Conservation (phyloP, 2,329 filamentous ascomycete species). For the Exutisphaerella laricina region DNA sequence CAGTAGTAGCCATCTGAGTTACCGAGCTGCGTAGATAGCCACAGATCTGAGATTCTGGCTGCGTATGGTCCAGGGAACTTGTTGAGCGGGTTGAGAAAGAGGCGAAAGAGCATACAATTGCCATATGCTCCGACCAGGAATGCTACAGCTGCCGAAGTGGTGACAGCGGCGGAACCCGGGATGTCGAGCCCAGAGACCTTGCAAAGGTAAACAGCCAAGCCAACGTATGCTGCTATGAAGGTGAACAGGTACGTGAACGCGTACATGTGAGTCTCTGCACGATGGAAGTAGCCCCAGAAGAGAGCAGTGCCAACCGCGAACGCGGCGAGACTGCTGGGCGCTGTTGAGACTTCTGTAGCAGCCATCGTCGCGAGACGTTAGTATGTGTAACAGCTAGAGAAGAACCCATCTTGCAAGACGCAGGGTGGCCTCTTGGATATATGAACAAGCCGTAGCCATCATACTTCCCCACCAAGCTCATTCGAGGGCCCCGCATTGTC, state of each 20-base stretch:
- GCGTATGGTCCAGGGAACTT: constrained; percentile 33
- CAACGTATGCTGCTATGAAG: constrained; percentile 19
- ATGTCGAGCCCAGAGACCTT: constrained; percentile 16
- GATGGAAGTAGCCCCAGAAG: constrained; percentile 24
- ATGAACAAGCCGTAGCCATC: neutral
- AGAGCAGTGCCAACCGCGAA: constrained; percentile 15
- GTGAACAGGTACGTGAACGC: constrained; percentile 21
- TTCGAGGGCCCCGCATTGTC: constrained; percentile 6
- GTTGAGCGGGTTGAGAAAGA: constrained; percentile 33
- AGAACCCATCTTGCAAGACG: neutral
- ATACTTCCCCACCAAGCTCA: neutral
- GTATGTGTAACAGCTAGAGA: neutral
- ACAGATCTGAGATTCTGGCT: constrained; percentile 34
- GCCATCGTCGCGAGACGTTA: neutral
- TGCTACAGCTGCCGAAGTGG: constrained; percentile 8
- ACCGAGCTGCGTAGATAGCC: constrained; percentile 24
- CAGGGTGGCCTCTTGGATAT: neutral
- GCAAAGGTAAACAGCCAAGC: constrained; percentile 13
- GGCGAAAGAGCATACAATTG: constrained; percentile 36
- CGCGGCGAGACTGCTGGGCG: constrained; percentile 3
- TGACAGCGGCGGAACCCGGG: constrained; percentile 11
- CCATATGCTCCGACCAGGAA: constrained; percentile 25
- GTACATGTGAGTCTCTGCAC: constrained; percentile 28
- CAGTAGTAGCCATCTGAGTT: constrained; percentile 31
- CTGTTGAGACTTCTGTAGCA: neutral